A percentile compares a stretch with the other conserved stretches of the same genome.
Evolutionary conservation across 1,139 yeast genomes (phyloP).

Genomic region (Suhomyces ambrosiae): DNA sequence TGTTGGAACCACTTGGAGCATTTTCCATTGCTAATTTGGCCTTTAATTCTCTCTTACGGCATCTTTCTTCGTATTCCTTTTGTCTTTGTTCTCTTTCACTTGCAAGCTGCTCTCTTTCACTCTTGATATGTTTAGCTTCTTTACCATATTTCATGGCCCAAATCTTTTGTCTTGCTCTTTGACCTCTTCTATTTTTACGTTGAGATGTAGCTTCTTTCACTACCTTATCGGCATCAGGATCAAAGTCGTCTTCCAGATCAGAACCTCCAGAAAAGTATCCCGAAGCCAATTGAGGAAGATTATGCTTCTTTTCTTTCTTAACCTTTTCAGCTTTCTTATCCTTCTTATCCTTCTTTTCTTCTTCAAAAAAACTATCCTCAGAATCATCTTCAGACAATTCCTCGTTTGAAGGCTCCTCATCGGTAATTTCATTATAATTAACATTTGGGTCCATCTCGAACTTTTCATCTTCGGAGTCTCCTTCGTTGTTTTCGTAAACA

Average conservation of each 20-base stretch:
- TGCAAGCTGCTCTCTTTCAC: conserved; percentile 54
- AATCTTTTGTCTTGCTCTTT: conserved; percentile 92
- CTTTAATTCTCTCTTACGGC: conserved; percentile 61
- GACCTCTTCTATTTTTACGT: conserved; percentile 92
- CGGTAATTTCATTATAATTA: conserved; percentile 63
- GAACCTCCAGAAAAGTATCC: conserved; percentile 84
- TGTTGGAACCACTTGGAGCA: conserved; percentile 23
- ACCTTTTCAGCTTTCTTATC: conserved; percentile 22
- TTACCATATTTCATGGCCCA: conserved; percentile 91
- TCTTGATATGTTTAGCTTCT: conserved; percentile 78
- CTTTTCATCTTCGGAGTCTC: conserved; percentile 51
- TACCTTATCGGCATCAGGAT: conserved; percentile 58
- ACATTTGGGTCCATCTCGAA: conserved; percentile 41
- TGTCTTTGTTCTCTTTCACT: conserved; percentile 63
- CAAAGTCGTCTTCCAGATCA: conserved; percentile 55
- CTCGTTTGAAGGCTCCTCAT: conserved; percentile 55
- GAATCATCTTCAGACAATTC: conserved; percentile 20
- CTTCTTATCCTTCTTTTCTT: conserved; percentile 24
- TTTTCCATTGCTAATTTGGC: conserved; percentile 33
- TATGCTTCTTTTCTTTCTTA: conserved; percentile 17
- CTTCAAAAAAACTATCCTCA: conserved; percentile 45
- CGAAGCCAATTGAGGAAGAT: conserved; percentile 68
- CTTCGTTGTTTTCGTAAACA: conserved; percentile 57
- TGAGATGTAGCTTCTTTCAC: conserved; percentile 55
- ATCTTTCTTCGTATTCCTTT: conserved; percentile 72